Evolutionary conservation across 2,329 filamentous ascomycete genomes (phyloP), one percentile per base, ranked within the genome.

Genomic region (Fusarium coffeatum): DNA sequence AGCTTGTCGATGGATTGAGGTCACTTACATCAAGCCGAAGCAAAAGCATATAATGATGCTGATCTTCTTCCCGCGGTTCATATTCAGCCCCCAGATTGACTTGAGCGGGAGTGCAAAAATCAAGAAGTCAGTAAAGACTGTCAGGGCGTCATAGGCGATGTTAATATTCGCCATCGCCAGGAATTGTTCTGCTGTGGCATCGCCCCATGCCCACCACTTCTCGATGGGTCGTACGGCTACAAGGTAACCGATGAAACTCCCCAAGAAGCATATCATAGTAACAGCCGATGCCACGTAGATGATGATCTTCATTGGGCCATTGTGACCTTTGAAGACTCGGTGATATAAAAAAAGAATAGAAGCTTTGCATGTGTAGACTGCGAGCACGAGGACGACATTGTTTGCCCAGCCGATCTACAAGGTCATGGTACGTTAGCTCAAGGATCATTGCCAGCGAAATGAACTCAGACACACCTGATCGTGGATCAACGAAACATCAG

Each of bases 171-270:
- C 28, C 55, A 61, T 60, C 20, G 59, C 59, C 5, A 60, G 37
- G 28, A 61, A 61, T 28, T 61, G 59, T 18, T 60, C 59, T 0
- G 55, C 37, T 4, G 59, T 61, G 0, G 59, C 59, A 60, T 61
- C 55, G 8, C 59, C 59, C 59, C 59, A 61, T 4, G 55, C 55
- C 59, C 59, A 61, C 59, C 59, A 61, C n/a, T 60, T 61, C 16
- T 45, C 28, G 10, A 61, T 60, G 2, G 59, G 59, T 2, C 8
- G 59, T 5, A 61, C 59, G 1, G 45, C 59, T 5, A 43, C 59
- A 0, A 61, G 45, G 10, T 61, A 61, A 5, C 55, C 59, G 6
- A 61, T 61, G 0, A 61, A 18, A 8, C 59, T 61, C n/a, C 59
- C 59, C n/a, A 61, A 22, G 45, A 60, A 61, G n/a, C 59, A 60